phyloP scores from a whole-genome alignment of 2,329 filamentous ascomycete species.

The Alternaria postmessia region DNA sequence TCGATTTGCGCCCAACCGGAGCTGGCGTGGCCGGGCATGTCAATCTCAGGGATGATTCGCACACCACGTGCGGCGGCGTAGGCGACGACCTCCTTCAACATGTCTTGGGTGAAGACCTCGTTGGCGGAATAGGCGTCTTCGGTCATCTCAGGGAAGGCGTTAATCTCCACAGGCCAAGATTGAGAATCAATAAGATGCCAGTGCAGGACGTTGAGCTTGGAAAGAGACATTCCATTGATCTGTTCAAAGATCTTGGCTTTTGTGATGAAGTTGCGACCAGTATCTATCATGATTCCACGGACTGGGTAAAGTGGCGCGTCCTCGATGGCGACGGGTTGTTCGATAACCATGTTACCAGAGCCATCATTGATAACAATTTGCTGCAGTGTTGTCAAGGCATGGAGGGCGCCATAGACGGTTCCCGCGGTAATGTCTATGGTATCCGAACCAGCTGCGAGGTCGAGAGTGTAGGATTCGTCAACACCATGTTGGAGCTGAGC shows the following conservation, averaged over 20 bases:
- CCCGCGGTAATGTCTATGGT: constrained; percentile 58
- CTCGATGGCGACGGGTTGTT: constrained; percentile 61
- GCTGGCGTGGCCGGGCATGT: constrained; percentile 67
- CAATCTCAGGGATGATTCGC: constrained; percentile 68
- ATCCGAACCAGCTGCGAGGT: constrained; percentile 52
- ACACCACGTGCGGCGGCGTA: constrained; percentile 65
- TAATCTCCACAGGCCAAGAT: constrained; percentile 63
- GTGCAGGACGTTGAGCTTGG: constrained; percentile 66
- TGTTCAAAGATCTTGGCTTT: constrained; percentile 62
- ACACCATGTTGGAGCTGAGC: constrained; percentile 64
- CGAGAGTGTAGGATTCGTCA: constrained; percentile 64
- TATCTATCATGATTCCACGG: constrained; percentile 65
- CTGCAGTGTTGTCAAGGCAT: constrained; percentile 66
- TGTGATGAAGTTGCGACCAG: constrained; percentile 63
- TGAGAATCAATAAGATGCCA: constrained; percentile 66
- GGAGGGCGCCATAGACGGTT: constrained; percentile 64
- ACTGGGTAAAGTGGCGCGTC: constrained; percentile 63
- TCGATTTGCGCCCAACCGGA: constrained; percentile 66
- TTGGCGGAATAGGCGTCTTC: constrained; percentile 63
- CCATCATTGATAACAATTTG: constrained; percentile 62
- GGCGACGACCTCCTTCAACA: constrained; percentile 56
- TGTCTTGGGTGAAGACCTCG: constrained; percentile 56
- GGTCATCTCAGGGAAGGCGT: constrained; percentile 61
- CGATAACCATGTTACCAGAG: constrained; percentile 56
- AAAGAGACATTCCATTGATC: constrained; percentile 63